Percentiles rank a stretch among this genome's conserved stretches.
Conservation (phyloP, 768 basidiomycete species). For the Amanita fuliginea region DNA sequence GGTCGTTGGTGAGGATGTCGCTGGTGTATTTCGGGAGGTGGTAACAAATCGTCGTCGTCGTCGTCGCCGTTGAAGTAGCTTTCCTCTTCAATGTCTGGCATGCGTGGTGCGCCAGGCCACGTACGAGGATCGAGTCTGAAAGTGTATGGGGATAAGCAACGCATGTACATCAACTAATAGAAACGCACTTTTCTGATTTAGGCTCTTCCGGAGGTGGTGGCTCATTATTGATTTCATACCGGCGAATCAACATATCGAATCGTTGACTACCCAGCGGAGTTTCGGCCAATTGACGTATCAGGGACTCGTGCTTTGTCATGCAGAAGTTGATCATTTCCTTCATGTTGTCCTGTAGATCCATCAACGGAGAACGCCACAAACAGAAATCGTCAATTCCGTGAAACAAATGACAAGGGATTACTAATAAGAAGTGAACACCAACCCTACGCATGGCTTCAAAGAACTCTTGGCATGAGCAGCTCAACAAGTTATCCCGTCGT, state of each 20-base stretch:
- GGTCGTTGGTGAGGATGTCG: constrained; percentile 21
- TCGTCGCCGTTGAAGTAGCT: constrained; percentile 89
- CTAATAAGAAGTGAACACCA: constrained; percentile 14
- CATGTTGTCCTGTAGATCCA: constrained; percentile 60
- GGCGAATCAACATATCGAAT: constrained; percentile 62
- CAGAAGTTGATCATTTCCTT: constrained; percentile 77
- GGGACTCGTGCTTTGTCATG: constrained; percentile 64
- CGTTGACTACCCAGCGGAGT: constrained; percentile 51
- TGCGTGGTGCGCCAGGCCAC: constrained; percentile 36
- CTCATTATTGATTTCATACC: constrained; percentile 91
- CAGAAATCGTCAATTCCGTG: constrained; percentile 1
- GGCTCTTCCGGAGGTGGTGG: constrained; percentile 45
- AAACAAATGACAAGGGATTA: constrained; percentile 3
- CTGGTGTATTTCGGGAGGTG: constrained; percentile 22
- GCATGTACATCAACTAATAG: neutral
- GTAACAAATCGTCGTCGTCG: constrained; percentile 36
- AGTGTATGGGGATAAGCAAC: constrained; percentile 7
- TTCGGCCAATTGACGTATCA: constrained; percentile 52
- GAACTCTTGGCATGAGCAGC: constrained; percentile 91
- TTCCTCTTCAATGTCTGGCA: constrained; percentile 74
- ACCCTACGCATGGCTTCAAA: constrained; percentile 89
- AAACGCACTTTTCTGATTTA: constrained; percentile 38
- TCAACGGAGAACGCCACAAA: constrained; percentile 1
- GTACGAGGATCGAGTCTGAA: constrained; percentile 30
- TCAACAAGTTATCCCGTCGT: constrained; percentile 81